Evolutionary conservation across 148 eudicot genomes (phyloP).

Genomic region (Linanthus parryae): DNA sequence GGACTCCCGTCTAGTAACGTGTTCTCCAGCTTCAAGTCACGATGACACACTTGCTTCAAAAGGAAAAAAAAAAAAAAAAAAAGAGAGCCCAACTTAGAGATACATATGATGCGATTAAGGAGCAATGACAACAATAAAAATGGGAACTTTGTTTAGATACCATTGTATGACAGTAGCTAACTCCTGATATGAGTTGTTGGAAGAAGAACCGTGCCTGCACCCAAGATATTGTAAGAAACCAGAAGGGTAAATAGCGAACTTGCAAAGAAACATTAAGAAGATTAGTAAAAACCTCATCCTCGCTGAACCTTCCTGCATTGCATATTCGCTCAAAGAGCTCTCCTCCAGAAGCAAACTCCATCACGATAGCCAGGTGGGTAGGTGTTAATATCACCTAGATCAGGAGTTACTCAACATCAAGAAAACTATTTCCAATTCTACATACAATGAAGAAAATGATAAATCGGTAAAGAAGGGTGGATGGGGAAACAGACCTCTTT

Average conservation of each 20-base stretch:
- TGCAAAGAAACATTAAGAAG: conserved; percentile 1
- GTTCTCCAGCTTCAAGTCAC: conserved; percentile 86
- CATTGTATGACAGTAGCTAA: conserved; percentile 96
- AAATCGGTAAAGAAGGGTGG: not conserved
- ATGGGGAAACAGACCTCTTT: conserved; percentile 48
- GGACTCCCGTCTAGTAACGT: conserved; percentile 88
- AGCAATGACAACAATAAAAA: not conserved
- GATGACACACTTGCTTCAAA: conserved; percentile 88
- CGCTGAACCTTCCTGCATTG: conserved; percentile 84
- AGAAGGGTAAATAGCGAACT: not conserved
- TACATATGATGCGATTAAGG: not conserved
- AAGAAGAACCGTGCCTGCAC: conserved; percentile 90
- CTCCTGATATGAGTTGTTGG: conserved; percentile 90
- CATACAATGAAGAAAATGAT: not conserved
- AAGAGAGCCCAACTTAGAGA: not conserved
- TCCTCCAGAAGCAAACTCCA: conserved; percentile 98
- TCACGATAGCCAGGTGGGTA: conserved; percentile 89
- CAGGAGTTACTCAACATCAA: not conserved
- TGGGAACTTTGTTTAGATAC: conserved; percentile 26
- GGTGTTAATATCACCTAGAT: conserved; percentile 73
- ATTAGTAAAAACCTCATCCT: conserved; percentile 64
- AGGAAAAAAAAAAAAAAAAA: conserved; percentile 5
- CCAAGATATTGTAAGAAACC: conserved; percentile 8
- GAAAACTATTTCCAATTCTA: not conserved
- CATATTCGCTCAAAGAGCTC: conserved; percentile 90